These are phyloP conservation scores for Allomyces macrogynus DNA, from an alignment of 192 early-diverging fungal species.

Conservation along the genomic window DNA sequence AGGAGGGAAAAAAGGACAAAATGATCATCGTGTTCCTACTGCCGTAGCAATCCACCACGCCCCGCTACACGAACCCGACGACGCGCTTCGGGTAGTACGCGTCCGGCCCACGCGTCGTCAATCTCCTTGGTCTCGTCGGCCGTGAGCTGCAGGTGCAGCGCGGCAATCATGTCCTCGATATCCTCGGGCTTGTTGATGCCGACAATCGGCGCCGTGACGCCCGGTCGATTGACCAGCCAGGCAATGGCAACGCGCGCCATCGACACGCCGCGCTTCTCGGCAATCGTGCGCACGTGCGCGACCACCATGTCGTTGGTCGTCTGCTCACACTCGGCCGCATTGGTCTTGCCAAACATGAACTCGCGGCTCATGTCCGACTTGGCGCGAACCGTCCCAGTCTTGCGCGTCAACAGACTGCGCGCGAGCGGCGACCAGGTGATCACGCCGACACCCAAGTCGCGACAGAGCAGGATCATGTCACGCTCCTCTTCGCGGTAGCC, in stretches of 20 bases:
- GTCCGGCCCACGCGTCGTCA: constrained; percentile 10
- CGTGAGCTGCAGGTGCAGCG: constrained; percentile 6
- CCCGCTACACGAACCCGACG: too few species aligned
- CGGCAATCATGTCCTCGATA: constrained; percentile 8
- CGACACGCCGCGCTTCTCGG: constrained; percentile 14
- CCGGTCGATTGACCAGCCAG: constrained; percentile 11
- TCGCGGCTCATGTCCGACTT: constrained; percentile 7
- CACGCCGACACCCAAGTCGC: constrained; percentile 19
- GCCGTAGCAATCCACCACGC: too few species aligned
- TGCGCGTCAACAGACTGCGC: constrained; percentile 26
- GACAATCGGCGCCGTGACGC: constrained; percentile 12
- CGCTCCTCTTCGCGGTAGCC: constrained; percentile 31
- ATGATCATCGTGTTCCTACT: too few species aligned
- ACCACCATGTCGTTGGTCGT: constrained; percentile 11
- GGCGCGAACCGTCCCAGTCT: constrained; percentile 5
- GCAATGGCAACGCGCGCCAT: constrained; percentile 26
- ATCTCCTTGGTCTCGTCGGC: constrained; percentile 6
- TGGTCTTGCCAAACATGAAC: constrained; percentile 1
- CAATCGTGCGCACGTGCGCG: constrained; percentile 18
- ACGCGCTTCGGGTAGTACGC: too few species aligned
- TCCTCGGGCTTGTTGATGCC: constrained; percentile 7
- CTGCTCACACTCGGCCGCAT: background rate
- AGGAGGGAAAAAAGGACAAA: too few species aligned
- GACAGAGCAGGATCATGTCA: constrained; percentile 27
- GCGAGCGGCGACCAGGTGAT: constrained; percentile 35